These are phyloP conservation scores for Micractinium sp. DNA, from an alignment of 139 green algal species.

Conservation along the genomic window DNA sequence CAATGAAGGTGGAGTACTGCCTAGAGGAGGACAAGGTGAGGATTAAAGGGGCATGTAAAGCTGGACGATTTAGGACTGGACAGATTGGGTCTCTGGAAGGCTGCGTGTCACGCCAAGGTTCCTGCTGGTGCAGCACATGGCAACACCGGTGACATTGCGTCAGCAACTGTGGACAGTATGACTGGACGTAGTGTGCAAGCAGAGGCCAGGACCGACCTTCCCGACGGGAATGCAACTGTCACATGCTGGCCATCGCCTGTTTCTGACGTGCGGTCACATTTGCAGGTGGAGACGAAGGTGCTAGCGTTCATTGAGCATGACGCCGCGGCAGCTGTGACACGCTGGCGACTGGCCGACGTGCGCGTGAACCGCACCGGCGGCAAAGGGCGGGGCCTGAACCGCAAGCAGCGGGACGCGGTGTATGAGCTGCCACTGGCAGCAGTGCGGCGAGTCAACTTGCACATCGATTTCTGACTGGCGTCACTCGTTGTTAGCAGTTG, in stretches of 20 bases:
- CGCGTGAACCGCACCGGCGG: slow-evolving; percentile 56
- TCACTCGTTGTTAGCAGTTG: no score
- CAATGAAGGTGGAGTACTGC: slow-evolving; percentile 61
- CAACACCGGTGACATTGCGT: no score
- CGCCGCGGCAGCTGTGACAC: slow-evolving; percentile 37
- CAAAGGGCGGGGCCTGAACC: slow-evolving; percentile 68
- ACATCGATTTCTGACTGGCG: slow-evolving; percentile 70
- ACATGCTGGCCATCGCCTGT: background rate
- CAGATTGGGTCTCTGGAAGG: no score
- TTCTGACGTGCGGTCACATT: background rate
- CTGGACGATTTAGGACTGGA: background rate
- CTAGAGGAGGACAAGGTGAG: slow-evolving; percentile 13
- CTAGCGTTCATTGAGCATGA: slow-evolving; percentile 47
- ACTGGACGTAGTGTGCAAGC: no score
- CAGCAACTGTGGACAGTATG: no score
- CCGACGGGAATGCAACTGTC: background rate
- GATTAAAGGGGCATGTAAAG: background rate
- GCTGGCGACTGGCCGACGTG: slow-evolving; percentile 73
- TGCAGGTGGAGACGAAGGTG: slow-evolving; percentile 38
- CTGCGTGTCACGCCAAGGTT: no score
- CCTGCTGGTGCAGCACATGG: no score
- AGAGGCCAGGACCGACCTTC: no score
- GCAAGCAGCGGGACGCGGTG: slow-evolving; percentile 58
- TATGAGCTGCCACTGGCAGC: slow-evolving; percentile 47
- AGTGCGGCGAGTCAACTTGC: slow-evolving; percentile 60